Evolutionary conservation across 2,329 filamentous ascomycete species (phyloP), one percentile per base, ranked within the genome.

Genomic region (Cladosporium sp.): DNA sequence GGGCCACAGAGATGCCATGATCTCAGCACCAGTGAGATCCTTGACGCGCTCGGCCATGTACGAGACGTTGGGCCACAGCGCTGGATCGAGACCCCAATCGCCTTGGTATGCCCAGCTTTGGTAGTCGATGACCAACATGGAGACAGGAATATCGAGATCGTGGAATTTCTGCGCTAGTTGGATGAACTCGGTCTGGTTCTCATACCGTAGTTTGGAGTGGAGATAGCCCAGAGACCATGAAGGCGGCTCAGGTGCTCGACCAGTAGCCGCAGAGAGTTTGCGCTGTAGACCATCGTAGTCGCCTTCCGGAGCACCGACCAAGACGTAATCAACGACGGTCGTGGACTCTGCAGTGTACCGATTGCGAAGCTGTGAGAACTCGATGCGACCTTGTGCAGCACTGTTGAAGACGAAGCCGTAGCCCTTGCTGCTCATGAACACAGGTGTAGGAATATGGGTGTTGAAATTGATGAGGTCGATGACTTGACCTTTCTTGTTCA

Each of bases 391-490:
- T 58, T 74, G 66, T 8, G 69, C 66, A 12, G 74, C 67, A 28
- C 71, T 72, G 65, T 76, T 76, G 73, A 74, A 75, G 11, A 76
- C 66, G 56, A 76, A 73, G 10, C 69, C 74, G 65, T 75, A 75
- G 16, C 74, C 74, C 59, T 67, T 68, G 53, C 66, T 72, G 52
- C 70, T 73, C 71, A 74, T 74, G 62, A 72, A 74, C 6, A 75
- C 66, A 2, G 74, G 73, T 1, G 73, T 74, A 2, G 73, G 73
- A 40, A 74, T 73, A 56, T 75, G 70, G 7, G 73, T 73, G 64
- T 75, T 75, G 69, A 73, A 75, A 58, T 76, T 75, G 66, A 74
- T 70, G 37, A 76, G 37, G 46, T 75, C 74, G 44, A 76, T 72
- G 18, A 70, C 68, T 4, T 70, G 69, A 16, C 74, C 74, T 60